phyloP scores from a whole-genome alignment of 2,329 filamentous ascomycete species.

The Penicillium thymicola region DNA sequence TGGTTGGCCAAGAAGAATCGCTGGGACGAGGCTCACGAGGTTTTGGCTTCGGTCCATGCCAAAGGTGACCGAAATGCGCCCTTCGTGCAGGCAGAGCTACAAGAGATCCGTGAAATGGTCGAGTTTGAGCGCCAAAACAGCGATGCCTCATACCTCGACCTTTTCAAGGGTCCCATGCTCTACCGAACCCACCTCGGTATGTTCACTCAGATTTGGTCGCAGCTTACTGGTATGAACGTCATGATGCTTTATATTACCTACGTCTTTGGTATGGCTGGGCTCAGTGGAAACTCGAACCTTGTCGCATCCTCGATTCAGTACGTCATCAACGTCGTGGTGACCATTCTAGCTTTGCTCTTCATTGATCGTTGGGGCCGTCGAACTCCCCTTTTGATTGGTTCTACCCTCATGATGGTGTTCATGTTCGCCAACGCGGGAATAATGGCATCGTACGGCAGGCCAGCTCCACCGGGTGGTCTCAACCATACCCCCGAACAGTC shows the following conservation, averaged over 20 bases:
- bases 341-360: conserved; percentile 70
- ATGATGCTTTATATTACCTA: conserved; percentile 68
- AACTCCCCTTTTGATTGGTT: conserved; percentile 61
- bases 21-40: conserved; percentile 51
- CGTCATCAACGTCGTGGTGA: conserved; percentile 77
- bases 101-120: conserved; percentile 70
- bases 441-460: conserved; percentile 37
- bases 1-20: conserved; percentile 63
- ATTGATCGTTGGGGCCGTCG: conserved; percentile 75
- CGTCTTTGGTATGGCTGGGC: conserved; percentile 68
- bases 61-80: conserved; percentile 62
- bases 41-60: conserved; percentile 58
- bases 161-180: conserved; percentile 69
- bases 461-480: conserved; percentile 43
- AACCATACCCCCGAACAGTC: conserved; percentile 34
- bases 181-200: conserved; percentile 69
- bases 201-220: conserved; percentile 72
- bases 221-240: conserved; percentile 73
- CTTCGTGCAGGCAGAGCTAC: conserved; percentile 65
- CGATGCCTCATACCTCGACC: conserved; percentile 67
- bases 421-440: conserved; percentile 45
- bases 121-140: conserved; percentile 69
- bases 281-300: conserved; percentile 58
- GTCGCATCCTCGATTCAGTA: conserved; percentile 68
- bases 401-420: conserved; percentile 57